phyloP scores from a whole-genome alignment of 2,329 filamentous ascomycete genomes.

The Dactylellina leptospora region DNA sequence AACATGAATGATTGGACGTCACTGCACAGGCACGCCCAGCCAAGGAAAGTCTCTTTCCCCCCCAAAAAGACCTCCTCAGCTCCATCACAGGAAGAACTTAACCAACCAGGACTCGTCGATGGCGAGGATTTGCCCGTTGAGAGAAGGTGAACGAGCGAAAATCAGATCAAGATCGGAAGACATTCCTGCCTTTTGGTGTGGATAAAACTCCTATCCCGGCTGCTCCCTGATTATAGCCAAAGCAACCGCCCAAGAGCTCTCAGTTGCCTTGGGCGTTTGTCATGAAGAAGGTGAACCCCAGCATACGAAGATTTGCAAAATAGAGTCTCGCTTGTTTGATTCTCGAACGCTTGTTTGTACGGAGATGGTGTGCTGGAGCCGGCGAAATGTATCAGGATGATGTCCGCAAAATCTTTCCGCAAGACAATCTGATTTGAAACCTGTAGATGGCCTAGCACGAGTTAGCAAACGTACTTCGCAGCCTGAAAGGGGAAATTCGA shows the following conservation, averaged over 20 bases:
- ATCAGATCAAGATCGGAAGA: constrained; percentile 54
- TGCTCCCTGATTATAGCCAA: constrained; percentile 30
- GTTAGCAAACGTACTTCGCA: constrained; percentile 26
- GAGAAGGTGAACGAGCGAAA: constrained; percentile 48
- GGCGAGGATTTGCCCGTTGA: constrained; percentile 45
- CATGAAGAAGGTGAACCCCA: background rate
- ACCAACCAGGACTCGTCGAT: constrained; percentile 46
- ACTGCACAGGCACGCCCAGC: constrained; percentile 45
- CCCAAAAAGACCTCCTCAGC: constrained; percentile 24
- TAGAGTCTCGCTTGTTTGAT: constrained; percentile 46
- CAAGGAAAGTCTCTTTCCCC: constrained; percentile 45
- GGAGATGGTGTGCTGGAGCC: constrained; percentile 37
- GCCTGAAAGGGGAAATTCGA: constrained; percentile 17
- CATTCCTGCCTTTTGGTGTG: constrained; percentile 28
- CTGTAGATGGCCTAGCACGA: constrained; percentile 27
- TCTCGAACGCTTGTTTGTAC: constrained; percentile 44
- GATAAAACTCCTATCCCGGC: constrained; percentile 29
- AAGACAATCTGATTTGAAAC: constrained; percentile 44
- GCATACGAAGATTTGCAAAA: constrained; percentile 28
- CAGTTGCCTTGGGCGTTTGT: constrained; percentile 29
- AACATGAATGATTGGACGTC: constrained; percentile 45
- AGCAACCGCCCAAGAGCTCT: constrained; percentile 38
- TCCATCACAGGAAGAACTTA: constrained; percentile 16
- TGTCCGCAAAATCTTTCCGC: constrained; percentile 30
- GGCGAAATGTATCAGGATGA: constrained; percentile 36